These are phyloP conservation scores for Erucastrum elatum DNA, from an alignment of 345 rosid genomes.

Conservation along the genomic window DNA sequence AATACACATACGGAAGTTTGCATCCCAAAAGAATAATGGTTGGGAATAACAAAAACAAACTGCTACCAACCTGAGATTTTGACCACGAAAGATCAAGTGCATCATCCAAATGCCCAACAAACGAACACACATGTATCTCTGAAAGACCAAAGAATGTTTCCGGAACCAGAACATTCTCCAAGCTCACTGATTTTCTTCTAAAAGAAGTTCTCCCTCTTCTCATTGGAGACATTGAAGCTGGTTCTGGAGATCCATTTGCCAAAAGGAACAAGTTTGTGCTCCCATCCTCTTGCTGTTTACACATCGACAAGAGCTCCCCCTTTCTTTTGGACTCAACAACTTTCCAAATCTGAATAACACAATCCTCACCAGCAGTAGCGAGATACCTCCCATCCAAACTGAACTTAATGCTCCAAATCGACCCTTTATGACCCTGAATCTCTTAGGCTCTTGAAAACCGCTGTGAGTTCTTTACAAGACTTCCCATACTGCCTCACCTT, in stretches of 20 bases:
- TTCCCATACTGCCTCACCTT: slow-evolving; percentile 86
- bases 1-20: too few species aligned
- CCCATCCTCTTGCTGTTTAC: slow-evolving; percentile 66
- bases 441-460: slow-evolving; percentile 83
- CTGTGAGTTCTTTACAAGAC: slow-evolving; percentile 75
- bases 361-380: slow-evolving; percentile 97
- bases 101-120: slow-evolving; percentile 70
- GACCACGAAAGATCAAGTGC: slow-evolving; percentile 98
- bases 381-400: slow-evolving; percentile 87
- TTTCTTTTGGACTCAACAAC: slow-evolving; percentile 74
- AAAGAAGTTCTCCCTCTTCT: slow-evolving; percentile 74
- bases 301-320: slow-evolving; percentile 67
- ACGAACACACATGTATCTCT: slow-evolving; percentile 82
- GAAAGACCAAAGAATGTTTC: slow-evolving; percentile 74
- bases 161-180: slow-evolving; percentile 69
- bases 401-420: slow-evolving; percentile 85
- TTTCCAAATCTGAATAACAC: slow-evolving; percentile 79
- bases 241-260: slow-evolving; percentile 81
- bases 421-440: slow-evolving; percentile 81
- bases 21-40: background rate
- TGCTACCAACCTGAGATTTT: slow-evolving; percentile 72
- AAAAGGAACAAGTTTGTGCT: slow-evolving; percentile 50
- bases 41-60: background rate
- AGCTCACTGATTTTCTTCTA: slow-evolving; percentile 75
- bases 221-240: slow-evolving; percentile 55